Evolutionary conservation across 495 filamentous ascomycete species (phyloP).

Genomic region (Neurospora sp.): DNA sequence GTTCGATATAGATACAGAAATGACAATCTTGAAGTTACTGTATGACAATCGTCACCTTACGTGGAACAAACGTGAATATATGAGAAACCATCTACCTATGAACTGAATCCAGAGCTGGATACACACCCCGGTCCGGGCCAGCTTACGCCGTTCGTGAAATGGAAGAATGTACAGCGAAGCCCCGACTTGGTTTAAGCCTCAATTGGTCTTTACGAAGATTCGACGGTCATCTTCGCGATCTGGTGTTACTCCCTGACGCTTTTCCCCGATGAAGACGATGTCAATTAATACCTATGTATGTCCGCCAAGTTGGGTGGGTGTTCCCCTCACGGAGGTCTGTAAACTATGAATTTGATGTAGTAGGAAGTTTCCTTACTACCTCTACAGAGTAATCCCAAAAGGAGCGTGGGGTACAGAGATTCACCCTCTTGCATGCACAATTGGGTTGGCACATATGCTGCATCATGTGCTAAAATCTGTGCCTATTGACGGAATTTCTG

Average conservation of each 20-base stretch:
- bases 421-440: neutral
- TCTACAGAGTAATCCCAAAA: too few species aligned
- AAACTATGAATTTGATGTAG: too few species aligned
- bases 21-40: neutral
- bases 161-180: neutral
- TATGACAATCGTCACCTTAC: neutral
- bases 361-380: too few species aligned
- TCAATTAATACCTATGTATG: neutral
- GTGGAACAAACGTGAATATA: neutral
- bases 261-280: neutral
- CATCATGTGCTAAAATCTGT: neutral
- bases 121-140: neutral
- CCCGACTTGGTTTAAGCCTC: neutral
- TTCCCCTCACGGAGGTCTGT: too few species aligned
- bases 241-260: neutral
- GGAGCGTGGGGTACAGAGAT: neutral
- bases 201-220: neutral
- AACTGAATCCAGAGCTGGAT: neutral
- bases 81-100: neutral
- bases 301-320: too few species aligned
- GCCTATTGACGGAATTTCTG: neutral
- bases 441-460: neutral
- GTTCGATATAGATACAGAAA: neutral
- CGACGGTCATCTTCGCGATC: neutral
- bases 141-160: neutral